phyloP scores from a whole-genome alignment of 805 yeast genomes.

The Jamesozyma spencerorum region DNA sequence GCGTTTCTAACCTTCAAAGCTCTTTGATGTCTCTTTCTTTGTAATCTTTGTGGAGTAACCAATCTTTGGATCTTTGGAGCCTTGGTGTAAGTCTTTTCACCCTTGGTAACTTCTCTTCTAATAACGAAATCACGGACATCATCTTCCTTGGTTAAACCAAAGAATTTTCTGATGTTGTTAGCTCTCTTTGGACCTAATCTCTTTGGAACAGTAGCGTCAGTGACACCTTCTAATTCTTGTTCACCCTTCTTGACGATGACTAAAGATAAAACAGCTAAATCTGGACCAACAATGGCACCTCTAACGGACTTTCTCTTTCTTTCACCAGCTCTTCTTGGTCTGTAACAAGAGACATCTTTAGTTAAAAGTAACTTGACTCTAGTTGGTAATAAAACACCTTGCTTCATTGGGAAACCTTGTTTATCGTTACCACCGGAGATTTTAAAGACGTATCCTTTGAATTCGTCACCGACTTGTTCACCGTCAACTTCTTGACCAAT shows the following conservation, averaged over 20 bases:
- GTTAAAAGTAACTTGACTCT: slow-evolving; percentile 94
- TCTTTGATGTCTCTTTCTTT: slow-evolving; percentile 96
- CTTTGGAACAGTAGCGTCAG: slow-evolving; percentile 92
- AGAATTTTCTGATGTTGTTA: slow-evolving; percentile 99
- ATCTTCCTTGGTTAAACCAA: slow-evolving; percentile 57
- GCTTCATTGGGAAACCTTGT: slow-evolving; percentile 99
- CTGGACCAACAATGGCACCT: slow-evolving; percentile 98
- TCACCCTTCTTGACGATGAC: slow-evolving; percentile 97
- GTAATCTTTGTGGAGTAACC: slow-evolving; percentile 97
- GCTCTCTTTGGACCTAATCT: slow-evolving; percentile 99
- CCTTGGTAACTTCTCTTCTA: slow-evolving; percentile 97
- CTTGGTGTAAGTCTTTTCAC: slow-evolving; percentile 97
- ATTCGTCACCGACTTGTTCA: slow-evolving; percentile 95
- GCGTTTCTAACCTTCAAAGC: slow-evolving; percentile 93
- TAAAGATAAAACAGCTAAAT: slow-evolving; percentile 90
- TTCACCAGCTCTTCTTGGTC: slow-evolving; percentile 99
- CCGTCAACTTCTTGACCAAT: slow-evolving; percentile 99
- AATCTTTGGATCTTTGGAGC: slow-evolving; percentile 99
- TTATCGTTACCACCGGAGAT: slow-evolving; percentile 99
- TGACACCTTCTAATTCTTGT: slow-evolving; percentile 87
- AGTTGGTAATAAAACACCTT: slow-evolving; percentile 99
- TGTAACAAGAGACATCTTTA: slow-evolving; percentile 96
- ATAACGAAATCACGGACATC: slow-evolving; percentile 72
- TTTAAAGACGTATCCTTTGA: slow-evolving; percentile 98
- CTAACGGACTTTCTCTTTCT: slow-evolving; percentile 99